Evolutionary conservation across 768 basidiomycete genomes (phyloP), one percentile per base, ranked within the genome.

Genomic region (Trametes sanguinea): DNA sequence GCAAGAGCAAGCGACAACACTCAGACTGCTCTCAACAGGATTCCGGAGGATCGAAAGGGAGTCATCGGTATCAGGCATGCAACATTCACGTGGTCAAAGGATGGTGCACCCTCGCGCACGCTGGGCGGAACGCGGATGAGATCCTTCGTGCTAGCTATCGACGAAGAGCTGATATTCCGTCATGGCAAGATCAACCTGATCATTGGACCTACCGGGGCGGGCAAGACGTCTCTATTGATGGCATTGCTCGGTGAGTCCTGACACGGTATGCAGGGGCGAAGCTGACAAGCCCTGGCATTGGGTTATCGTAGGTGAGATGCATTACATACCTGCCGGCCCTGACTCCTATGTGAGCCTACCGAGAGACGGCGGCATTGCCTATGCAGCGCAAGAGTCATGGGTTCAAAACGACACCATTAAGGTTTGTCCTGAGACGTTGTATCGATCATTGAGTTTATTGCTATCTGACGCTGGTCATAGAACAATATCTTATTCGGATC

Each of bases 191-290:
- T 86, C 50, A 87, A 87, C 61, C 73, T 85, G 54, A 78, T 87
- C 14, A 72, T 86, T 45, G 85, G 86, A 0, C 81, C 84, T n/a
- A 85, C 85, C 51, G 77, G 78, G 10, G 72, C 74, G 1, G 86
- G 86, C 6, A 88, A 87, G 72, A 87, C 86, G 0, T 85, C 84
- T 0, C 67, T 86, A 44, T 75, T 87, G 29, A 53, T 67, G 44
- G 54, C 66, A n/a, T 32, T 63, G 16, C 51, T 69, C 8, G 48
- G 61, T 65, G 27, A 51, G 72, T 54, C 16, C 6, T 6, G 35
- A 37, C 6, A 11, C 35, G 35, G 11, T 37, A 11, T 6, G 2
- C 35, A 37, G 6, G 35, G 6, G 6, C 35, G 35, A 37, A 11
- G 2, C 11, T 6, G 11, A 6, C 11, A 6, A 37, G 11, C 35